These are phyloP conservation scores for Leishmania mexicana DNA, from an alignment of 208 protist species.

Conservation along the genomic window DNA sequence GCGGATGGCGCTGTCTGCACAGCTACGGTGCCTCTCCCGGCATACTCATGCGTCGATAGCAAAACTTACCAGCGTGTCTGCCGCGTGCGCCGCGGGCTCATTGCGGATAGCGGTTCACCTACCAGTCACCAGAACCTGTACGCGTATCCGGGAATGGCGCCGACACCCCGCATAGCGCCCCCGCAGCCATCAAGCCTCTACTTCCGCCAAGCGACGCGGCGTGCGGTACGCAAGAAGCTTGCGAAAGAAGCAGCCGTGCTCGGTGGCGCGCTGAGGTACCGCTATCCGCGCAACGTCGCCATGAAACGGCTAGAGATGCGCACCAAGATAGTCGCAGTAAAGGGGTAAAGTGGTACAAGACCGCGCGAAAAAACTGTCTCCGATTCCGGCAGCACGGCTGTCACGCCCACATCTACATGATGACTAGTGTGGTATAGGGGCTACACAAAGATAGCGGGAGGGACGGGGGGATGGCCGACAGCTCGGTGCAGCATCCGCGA, in stretches of 20 bases:
- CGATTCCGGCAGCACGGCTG: constrained; percentile 2
- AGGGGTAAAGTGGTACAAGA: neutral
- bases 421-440: neutral
- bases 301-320: constrained; percentile 4
- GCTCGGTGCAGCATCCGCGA: neutral
- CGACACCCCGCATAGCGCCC: neutral
- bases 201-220: constrained; percentile 28
- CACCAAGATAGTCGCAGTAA: neutral
- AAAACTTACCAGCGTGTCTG: constrained; percentile 28
- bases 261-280: constrained; percentile 15
- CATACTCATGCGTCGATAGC: constrained; percentile 20
- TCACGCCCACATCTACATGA: neutral
- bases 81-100: constrained; percentile 25
- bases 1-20: neutral
- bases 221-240: constrained; percentile 12
- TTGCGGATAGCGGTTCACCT: constrained; percentile 14
- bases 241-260: constrained; percentile 24
- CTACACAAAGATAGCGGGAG: neutral
- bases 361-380: neutral
- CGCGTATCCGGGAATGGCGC: neutral
- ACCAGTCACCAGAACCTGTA: neutral
- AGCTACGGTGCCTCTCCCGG: constrained; percentile 15
- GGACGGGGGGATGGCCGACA: neutral
- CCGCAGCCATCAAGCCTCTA: constrained; percentile 24
- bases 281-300: constrained; percentile 14